phyloP scores from a whole-genome alignment of 768 basidiomycete genomes.

The Trametes elegans region DNA sequence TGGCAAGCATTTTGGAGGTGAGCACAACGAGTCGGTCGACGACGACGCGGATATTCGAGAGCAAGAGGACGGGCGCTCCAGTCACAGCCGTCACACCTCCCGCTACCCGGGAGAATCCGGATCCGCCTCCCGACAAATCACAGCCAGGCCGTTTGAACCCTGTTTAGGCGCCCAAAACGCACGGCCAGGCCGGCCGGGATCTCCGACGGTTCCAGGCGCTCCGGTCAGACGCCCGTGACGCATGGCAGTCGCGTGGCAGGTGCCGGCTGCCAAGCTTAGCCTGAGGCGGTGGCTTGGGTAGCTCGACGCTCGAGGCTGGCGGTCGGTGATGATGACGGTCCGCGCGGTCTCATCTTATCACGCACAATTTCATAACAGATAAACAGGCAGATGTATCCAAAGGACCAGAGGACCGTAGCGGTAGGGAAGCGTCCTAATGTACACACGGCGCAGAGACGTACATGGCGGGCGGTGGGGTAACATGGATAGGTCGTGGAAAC shows the following conservation, averaged over 20 bases:
- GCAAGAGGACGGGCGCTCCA: constrained; percentile 31
- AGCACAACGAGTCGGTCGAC: constrained; percentile 21
- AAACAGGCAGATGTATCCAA: not conserved
- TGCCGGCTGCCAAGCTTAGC: not conserved
- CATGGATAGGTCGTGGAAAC: constrained; percentile 4
- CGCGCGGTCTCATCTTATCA: not conserved
- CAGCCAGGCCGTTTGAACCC: constrained; percentile 13
- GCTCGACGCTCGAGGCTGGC: too few relatives aligned
- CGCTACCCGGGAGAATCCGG: constrained; percentile 27
- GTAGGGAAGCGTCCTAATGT: constrained; percentile 12
- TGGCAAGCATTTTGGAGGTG: constrained; percentile 71
- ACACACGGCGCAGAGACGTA: constrained; percentile 13
- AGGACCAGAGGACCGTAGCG: not conserved
- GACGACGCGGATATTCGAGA: constrained; percentile 42
- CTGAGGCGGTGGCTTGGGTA: too few relatives aligned
- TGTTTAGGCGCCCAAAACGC: not conserved
- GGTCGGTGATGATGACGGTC: not conserved
- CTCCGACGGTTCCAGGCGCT: not conserved
- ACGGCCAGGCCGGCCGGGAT: constrained; percentile 8
- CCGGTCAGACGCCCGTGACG: not conserved
- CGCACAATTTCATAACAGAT: not conserved
- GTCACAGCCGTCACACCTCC: constrained; percentile 33
- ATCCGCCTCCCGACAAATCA: constrained; percentile 22
- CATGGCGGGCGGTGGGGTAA: constrained; percentile 1
- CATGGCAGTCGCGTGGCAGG: not conserved